These are phyloP conservation scores for Leersia perrieri DNA, from an alignment of 176 grass and related monocot genomes.

Conservation along the genomic window DNA sequence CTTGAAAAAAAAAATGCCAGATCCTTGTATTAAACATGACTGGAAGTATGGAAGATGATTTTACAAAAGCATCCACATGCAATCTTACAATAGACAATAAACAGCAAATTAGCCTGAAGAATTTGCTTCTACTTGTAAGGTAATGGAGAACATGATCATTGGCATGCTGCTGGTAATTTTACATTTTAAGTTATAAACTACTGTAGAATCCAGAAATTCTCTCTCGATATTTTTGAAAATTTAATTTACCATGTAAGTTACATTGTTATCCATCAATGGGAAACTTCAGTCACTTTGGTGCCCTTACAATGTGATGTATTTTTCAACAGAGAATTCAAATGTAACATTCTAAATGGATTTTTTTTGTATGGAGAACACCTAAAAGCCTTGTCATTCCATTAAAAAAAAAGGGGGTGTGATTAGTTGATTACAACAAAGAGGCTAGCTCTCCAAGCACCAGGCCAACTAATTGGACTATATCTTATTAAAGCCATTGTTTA, in stretches of 20 bases:
- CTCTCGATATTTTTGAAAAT: background rate
- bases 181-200: background rate
- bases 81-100: slow-evolving; percentile 43
- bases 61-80: slow-evolving; percentile 53
- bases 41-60: slow-evolving; percentile 48
- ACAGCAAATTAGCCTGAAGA: slow-evolving; percentile 39
- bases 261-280: background rate
- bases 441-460: no score
- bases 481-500: background rate
- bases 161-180: background rate
- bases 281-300: background rate
- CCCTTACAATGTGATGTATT: background rate
- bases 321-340: background rate
- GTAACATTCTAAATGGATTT: background rate
- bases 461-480: background rate
- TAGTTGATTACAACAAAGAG: no score
- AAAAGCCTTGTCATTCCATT: no score
- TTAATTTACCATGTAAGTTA: background rate
- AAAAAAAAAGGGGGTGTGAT: no score
- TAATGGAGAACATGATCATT: slow-evolving; percentile 8
- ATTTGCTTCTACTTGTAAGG: slow-evolving; percentile 54
- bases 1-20: slow-evolving; percentile 30
- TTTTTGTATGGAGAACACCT: no score
- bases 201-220: background rate
- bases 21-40: slow-evolving; percentile 42